Percentiles rank a stretch among this genome's conserved stretches.
Evolutionary conservation across 2,329 filamentous ascomycete species (phyloP).

Genomic region (Pseudopyricularia javanii): DNA sequence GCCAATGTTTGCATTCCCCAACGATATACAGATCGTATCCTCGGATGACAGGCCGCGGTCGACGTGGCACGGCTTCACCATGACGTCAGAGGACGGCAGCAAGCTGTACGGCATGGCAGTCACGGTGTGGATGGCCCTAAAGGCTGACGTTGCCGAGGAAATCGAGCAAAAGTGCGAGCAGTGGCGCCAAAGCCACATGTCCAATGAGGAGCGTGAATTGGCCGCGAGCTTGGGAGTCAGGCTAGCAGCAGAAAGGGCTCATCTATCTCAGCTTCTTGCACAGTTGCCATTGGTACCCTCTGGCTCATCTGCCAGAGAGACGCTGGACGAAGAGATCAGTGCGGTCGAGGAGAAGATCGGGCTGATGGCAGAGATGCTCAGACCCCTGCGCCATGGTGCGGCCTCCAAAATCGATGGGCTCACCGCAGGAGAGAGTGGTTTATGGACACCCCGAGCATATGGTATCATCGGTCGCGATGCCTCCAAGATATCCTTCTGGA

Average conservation of each 20-base stretch:
- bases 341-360: conserved; percentile 93
- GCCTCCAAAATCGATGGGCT: conserved; percentile 95
- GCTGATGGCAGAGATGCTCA: conserved; percentile 90
- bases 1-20: conserved; percentile 98
- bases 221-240: conserved; percentile 84
- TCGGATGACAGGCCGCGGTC: conserved; percentile 86
- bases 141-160: conserved; percentile 68
- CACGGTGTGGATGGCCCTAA: conserved; percentile 85
- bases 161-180: conserved; percentile 73
- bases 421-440: conserved; percentile 85
- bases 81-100: conserved; percentile 87
- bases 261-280: conserved; percentile 77
- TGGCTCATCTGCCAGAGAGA: conserved; percentile 69
- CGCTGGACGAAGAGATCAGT: conserved; percentile 87
- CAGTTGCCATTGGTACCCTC: conserved; percentile 70
- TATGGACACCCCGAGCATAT: conserved; percentile 92
- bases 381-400: conserved; percentile 84
- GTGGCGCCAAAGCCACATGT: conserved; percentile 81
- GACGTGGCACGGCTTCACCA: conserved; percentile 98
- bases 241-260: conserved; percentile 74
- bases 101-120: conserved; percentile 87
- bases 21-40: conserved; percentile 93
- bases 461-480: conserved; percentile 80
- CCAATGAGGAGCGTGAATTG: conserved; percentile 77
- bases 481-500: conserved; percentile 85